phyloP scores from a whole-genome alignment of 1,139 yeast species.

The Arxiozyma bovina region DNA sequence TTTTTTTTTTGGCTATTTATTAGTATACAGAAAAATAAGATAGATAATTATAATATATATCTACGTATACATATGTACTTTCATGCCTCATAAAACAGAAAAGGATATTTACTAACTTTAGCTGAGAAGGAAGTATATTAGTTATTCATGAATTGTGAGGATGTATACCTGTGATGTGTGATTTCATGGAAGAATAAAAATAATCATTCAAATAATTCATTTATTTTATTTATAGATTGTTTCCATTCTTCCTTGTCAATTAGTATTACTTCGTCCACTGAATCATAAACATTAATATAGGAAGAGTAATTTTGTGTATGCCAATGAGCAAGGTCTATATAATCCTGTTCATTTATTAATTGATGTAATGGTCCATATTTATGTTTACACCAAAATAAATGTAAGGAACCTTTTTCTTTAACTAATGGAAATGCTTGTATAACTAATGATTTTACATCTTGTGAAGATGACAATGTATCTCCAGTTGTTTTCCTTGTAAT shows the following conservation, averaged over 20 bases:
- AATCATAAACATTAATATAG: not conserved
- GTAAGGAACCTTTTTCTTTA: not conserved
- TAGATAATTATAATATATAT: not conserved
- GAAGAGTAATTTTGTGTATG: not conserved
- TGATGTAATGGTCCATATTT: not conserved
- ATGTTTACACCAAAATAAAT: constrained; percentile 1
- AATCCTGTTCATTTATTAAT: not conserved
- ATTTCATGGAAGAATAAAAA: not conserved
- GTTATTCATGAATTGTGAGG: not conserved
- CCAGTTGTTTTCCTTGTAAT: not conserved
- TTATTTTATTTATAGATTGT: not conserved
- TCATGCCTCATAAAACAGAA: too few species aligned
- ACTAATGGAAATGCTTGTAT: constrained; percentile 1
- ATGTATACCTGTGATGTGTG: too few species aligned
- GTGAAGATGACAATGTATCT: not conserved
- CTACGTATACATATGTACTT: too few species aligned
- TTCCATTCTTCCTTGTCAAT: not conserved
- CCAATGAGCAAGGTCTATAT: not conserved
- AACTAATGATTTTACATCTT: not conserved
- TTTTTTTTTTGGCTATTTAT: too few species aligned
- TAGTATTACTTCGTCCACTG: not conserved
- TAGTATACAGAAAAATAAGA: too few species aligned
- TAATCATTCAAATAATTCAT: not conserved
- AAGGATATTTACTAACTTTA: not conserved
- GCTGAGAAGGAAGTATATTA: too few species aligned